Conservation (phyloP, 306 rosid genomes). For the Biancaea sappan region DNA sequence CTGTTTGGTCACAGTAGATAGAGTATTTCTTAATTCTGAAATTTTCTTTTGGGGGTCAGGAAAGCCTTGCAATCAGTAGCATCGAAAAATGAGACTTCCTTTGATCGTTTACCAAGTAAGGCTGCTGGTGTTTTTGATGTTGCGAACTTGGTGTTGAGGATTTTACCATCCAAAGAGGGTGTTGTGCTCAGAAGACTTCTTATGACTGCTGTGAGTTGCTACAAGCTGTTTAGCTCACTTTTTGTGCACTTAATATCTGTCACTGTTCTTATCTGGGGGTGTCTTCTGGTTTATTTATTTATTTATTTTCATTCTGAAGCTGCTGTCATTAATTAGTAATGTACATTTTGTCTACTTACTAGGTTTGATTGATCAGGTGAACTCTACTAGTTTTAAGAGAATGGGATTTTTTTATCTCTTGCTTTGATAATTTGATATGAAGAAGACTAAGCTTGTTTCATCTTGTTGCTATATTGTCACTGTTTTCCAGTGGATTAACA, state of each 20-base stretch:
- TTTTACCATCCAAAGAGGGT: conserved; percentile 85
- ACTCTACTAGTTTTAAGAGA: conserved; percentile 6
- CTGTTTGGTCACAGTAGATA: neutral
- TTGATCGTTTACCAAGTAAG: conserved; percentile 38
- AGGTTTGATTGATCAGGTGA: conserved; percentile 2
- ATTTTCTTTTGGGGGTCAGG: conserved; percentile 46
- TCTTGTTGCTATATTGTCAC: neutral
- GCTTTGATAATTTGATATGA: neutral
- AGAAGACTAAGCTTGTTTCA: neutral
- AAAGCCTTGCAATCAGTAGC: conserved; percentile 62
- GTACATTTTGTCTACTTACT: conserved; percentile 16
- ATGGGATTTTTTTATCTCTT: conserved; percentile 3
- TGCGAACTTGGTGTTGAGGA: conserved; percentile 71
- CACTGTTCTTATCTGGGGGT: conserved; percentile 15
- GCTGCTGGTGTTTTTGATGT: conserved; percentile 50
- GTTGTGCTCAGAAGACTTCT: conserved; percentile 86
- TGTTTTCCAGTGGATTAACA: conserved; percentile 4
- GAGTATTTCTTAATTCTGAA: conserved; percentile 29
- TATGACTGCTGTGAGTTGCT: conserved; percentile 89
- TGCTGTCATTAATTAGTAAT: conserved; percentile 1
- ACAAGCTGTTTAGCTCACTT: conserved; percentile 1
- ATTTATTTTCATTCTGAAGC: neutral
- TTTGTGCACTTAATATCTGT: conserved; percentile 23
- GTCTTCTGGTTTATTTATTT: neutral
- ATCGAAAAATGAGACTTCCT: conserved; percentile 49